These are phyloP conservation scores for Grosmannia penicillata DNA, from an alignment of 2,329 filamentous ascomycete genomes.

Conservation along the genomic window DNA sequence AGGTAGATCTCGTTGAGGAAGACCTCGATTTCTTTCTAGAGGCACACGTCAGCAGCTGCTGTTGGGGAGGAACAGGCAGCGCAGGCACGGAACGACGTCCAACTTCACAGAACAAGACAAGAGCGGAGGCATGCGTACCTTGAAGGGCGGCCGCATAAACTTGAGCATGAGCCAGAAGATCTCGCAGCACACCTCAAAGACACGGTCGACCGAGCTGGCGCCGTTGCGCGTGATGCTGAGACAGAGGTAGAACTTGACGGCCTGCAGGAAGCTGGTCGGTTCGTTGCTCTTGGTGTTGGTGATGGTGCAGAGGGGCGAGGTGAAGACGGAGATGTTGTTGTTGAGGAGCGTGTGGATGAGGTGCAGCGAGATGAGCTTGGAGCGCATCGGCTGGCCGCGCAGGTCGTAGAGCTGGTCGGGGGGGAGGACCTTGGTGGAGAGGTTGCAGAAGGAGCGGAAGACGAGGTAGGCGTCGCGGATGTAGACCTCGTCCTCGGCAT, in stretches of 20 bases:
- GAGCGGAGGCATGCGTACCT: constrained; percentile 34
- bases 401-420: constrained; percentile 87
- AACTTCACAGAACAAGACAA: background rate
- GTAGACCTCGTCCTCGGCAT: constrained; percentile 84
- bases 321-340: constrained; percentile 84
- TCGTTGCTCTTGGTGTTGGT: constrained; percentile 80
- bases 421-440: constrained; percentile 82
- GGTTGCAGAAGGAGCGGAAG: constrained; percentile 92
- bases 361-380: constrained; percentile 87
- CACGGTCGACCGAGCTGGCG: constrained; percentile 76
- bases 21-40: constrained; percentile 89
- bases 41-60: no score
- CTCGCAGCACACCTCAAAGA: constrained; percentile 92
- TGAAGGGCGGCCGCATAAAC: constrained; percentile 82
- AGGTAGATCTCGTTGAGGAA: constrained; percentile 97
- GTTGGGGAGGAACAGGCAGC: background rate
- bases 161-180: constrained; percentile 98
- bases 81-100: background rate
- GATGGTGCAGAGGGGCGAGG: constrained; percentile 82
- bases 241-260: constrained; percentile 92
- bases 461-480: constrained; percentile 95
- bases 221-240: constrained; percentile 90
- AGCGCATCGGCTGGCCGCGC: constrained; percentile 90
- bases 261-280: constrained; percentile 81
- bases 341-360: constrained; percentile 90